Evolutionary conservation across 768 basidiomycete species (phyloP).

Genomic region (Russula sp.): DNA sequence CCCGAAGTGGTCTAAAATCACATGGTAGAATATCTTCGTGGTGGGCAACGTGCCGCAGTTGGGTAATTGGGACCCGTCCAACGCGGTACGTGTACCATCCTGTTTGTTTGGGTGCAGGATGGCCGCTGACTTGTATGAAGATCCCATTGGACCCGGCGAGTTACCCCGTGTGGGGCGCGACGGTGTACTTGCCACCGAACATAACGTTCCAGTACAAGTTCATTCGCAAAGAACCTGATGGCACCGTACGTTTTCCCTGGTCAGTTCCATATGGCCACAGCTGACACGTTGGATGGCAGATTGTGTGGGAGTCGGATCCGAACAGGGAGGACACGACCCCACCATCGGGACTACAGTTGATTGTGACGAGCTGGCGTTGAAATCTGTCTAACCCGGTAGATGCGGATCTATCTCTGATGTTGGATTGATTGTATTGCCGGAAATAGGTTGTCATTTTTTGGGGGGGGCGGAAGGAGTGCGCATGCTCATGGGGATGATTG

Average conservation of each 20-base stretch:
- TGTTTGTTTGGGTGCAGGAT: not conserved
- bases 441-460: too few species aligned
- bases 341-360: conserved; percentile 25
- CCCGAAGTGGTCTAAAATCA: too few species aligned
- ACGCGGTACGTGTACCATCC: conserved; percentile 33
- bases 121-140: conserved; percentile 25
- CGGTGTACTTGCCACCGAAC: conserved; percentile 41
- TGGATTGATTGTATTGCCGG: too few species aligned
- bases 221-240: conserved; percentile 47
- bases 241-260: conserved; percentile 29
- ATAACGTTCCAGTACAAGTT: conserved; percentile 54
- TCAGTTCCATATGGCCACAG: not conserved
- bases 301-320: conserved; percentile 58
- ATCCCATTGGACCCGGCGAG: conserved; percentile 43
- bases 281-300: conserved; percentile 1
- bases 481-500: too few species aligned
- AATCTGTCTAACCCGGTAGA: too few species aligned
- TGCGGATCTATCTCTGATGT: too few species aligned
- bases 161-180: conserved; percentile 50
- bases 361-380: conserved; percentile 40
- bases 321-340: conserved; percentile 42
- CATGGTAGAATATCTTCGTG: conserved; percentile 49
- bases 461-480: too few species aligned
- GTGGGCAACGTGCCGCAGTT: conserved; percentile 50
- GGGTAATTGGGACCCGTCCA: conserved; percentile 42